These are phyloP conservation scores for Aeschynomene evenia DNA, from an alignment of 306 rosid species.

Conservation along the genomic window DNA sequence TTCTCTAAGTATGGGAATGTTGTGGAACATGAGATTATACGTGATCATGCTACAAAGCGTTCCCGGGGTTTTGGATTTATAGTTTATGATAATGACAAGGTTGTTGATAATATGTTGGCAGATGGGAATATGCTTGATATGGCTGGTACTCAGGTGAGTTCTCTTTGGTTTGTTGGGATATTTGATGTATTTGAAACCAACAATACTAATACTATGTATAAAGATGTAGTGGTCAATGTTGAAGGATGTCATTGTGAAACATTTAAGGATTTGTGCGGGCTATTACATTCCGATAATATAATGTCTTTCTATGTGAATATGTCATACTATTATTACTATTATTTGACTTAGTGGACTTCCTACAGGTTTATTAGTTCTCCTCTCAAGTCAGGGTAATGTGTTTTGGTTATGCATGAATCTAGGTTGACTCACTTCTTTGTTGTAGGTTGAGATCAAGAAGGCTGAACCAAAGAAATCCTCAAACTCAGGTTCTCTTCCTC, in stretches of 20 bases:
- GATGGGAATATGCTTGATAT: conserved; percentile 95
- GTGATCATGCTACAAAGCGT: conserved; percentile 81
- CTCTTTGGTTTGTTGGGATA: conserved; percentile 12
- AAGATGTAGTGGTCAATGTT: neutral
- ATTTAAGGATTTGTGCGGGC: neutral
- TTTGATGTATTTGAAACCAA: neutral
- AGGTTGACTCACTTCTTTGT: conserved; percentile 95
- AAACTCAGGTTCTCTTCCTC: conserved; percentile 78
- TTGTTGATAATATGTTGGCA: conserved; percentile 74
- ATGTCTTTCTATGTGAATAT: neutral
- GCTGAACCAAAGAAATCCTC: conserved; percentile 99
- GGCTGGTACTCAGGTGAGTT: conserved; percentile 94
- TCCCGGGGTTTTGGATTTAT: conserved; percentile 94
- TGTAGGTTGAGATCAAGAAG: conserved; percentile 99
- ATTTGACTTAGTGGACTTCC: conserved; percentile 37
- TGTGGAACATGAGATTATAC: conserved; percentile 83
- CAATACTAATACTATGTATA: neutral
- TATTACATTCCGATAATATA: conserved; percentile 17
- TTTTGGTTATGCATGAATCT: conserved; percentile 43
- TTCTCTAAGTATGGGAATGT: conserved; percentile 73
- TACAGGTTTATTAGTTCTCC: conserved; percentile 47
- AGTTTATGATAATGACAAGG: conserved; percentile 81
- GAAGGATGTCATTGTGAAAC: neutral
- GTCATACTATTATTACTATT: neutral
- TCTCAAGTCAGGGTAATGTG: conserved; percentile 37